These are phyloP conservation scores for Gossypium schwendimanii DNA, from an alignment of 441 rosid genomes.

Conservation along the genomic window DNA sequence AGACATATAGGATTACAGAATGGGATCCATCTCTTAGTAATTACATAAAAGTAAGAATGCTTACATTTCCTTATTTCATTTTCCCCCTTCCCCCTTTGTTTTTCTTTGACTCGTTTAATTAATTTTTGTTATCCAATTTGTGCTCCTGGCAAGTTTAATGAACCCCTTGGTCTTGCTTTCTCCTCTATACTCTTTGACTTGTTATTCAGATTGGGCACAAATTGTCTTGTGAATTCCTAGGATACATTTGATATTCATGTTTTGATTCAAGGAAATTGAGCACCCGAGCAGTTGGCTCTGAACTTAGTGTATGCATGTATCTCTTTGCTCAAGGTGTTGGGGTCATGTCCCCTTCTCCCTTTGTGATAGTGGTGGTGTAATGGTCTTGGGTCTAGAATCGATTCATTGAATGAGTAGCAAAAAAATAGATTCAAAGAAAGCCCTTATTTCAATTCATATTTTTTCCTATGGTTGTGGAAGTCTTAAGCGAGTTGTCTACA, in stretches of 20 bases:
- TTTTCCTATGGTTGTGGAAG: background rate
- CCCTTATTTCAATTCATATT: background rate
- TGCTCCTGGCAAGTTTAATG: background rate
- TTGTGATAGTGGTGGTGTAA: background rate
- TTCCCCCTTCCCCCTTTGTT: background rate
- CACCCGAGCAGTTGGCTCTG: background rate
- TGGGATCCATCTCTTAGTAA: conserved; percentile 82
- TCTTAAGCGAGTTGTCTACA: background rate
- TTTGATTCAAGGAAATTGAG: background rate
- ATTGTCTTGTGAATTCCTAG: background rate
- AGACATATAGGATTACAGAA: conserved; percentile 67
- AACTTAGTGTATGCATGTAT: background rate
- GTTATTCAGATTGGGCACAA: background rate
- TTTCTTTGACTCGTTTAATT: background rate
- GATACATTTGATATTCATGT: background rate
- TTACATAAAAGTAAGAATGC: conserved; percentile 63
- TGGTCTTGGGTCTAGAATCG: background rate
- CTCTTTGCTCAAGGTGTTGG: background rate
- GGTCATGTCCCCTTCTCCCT: background rate
- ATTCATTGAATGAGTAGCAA: background rate
- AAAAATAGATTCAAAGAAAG: background rate
- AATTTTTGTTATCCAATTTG: background rate
- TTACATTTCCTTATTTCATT: background rate
- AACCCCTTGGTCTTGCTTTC: background rate
- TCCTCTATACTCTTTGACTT: background rate